phyloP scores from a whole-genome alignment of 2,329 filamentous ascomycete species.

The Teratosphaeria destructans region DNA sequence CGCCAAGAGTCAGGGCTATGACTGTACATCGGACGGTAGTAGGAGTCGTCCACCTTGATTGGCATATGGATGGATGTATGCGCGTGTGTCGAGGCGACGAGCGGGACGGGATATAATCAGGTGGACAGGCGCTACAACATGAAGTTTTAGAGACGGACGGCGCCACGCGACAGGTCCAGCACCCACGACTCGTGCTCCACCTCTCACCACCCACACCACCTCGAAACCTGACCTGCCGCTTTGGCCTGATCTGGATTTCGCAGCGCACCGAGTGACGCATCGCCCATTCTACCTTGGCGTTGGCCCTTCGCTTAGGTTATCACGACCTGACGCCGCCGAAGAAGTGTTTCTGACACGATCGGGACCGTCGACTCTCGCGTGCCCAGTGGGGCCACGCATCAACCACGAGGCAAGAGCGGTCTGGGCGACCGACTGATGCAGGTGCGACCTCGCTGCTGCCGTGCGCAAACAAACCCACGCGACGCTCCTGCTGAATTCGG shows the following conservation, averaged over 20 bases:
- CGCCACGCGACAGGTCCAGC: not conserved
- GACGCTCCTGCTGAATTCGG: not conserved
- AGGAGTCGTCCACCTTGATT: too few species aligned
- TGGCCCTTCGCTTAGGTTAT: not conserved
- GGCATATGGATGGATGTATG: too few species aligned
- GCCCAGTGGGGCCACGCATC: conserved; percentile 1
- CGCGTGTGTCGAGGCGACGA: not conserved
- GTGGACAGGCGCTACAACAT: not conserved
- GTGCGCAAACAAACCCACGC: not conserved
- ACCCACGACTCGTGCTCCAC: not conserved
- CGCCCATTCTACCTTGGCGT: not conserved
- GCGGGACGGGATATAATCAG: not conserved
- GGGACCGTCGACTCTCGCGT: not conserved
- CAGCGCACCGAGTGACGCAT: too few species aligned
- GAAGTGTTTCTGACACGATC: not conserved
- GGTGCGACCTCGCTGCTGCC: not conserved
- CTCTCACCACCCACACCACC: not conserved
- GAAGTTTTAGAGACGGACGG: not conserved
- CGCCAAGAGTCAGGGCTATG: too few species aligned
- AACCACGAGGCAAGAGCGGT: conserved; percentile 5
- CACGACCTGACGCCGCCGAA: not conserved
- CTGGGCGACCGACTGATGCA: not conserved
- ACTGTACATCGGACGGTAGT: too few species aligned
- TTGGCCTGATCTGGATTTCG: not conserved
- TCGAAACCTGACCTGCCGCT: not conserved